phyloP scores from a whole-genome alignment of 2,329 filamentous ascomycete species.

The Teratosphaeria pseudoeucalypti region DNA sequence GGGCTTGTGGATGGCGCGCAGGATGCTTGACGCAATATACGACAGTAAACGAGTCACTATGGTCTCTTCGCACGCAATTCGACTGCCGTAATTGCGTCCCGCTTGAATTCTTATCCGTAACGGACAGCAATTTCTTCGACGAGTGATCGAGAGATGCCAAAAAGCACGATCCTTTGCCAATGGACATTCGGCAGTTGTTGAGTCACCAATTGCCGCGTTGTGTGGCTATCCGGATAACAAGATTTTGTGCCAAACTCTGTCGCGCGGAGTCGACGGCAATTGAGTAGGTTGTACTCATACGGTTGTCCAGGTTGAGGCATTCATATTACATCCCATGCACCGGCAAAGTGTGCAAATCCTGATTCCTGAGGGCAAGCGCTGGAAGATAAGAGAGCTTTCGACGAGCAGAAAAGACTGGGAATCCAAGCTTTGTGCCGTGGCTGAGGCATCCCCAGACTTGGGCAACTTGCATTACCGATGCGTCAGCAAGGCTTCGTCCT shows the following conservation, averaged over 20 bases:
- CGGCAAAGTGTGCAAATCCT: no score
- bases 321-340: neutral
- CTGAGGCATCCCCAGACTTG: neutral
- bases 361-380: neutral
- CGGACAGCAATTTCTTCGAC: neutral
- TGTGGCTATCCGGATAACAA: neutral
- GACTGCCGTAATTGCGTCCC: neutral
- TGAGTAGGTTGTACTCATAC: neutral
- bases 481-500: neutral
- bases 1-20: neutral
- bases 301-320: neutral
- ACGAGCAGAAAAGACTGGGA: neutral
- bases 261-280: neutral
- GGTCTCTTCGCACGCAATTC: neutral
- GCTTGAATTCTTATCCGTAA: neutral
- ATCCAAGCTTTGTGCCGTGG: neutral
- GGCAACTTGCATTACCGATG: neutral
- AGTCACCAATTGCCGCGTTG: neutral
- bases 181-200: neutral
- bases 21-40: neutral
- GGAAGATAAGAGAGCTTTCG: neutral
- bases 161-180: neutral
- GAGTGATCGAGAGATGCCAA: neutral
- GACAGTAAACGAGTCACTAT: neutral
- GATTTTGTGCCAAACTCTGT: neutral